A percentile compares a stretch with the other conserved stretches of the same genome.
phyloP scores from a whole-genome alignment of 208 protist genomes.

The Acanthamoeba sp. region DNA sequence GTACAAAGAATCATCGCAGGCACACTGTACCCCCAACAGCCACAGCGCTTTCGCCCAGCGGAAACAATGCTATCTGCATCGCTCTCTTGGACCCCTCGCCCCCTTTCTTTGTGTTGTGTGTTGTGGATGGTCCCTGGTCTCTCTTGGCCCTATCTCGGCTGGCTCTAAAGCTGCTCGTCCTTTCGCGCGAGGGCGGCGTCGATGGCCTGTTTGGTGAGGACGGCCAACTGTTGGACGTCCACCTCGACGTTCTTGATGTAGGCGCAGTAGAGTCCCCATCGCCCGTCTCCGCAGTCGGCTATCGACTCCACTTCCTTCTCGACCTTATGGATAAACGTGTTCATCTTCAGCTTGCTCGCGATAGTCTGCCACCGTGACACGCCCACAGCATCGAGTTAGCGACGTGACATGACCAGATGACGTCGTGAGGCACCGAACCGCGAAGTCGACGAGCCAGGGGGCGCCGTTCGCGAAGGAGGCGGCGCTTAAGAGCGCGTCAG shows the following conservation, averaged over 20 bases:
- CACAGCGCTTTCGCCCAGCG: too few species aligned
- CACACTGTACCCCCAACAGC: too few species aligned
- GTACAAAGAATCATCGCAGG: neutral
- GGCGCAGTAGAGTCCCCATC: conserved; percentile 43
- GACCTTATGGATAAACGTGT: neutral
- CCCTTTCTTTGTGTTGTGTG: too few species aligned
- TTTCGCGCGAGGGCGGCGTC: neutral
- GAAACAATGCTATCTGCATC: too few species aligned
- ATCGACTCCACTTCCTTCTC: neutral
- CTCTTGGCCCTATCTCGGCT: neutral
- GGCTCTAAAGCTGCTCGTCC: neutral
- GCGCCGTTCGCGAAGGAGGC: neutral
- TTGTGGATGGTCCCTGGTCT: neutral
- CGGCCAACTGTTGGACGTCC: neutral
- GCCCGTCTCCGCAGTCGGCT: neutral
- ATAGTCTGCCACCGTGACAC: neutral
- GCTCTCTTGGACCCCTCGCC: neutral
- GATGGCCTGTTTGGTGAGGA: neutral
- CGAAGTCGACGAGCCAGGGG: neutral
- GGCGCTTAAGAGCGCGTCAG: neutral
- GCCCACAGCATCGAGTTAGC: too few species aligned
- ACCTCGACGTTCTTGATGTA: conserved; percentile 43
- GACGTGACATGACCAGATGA: neutral
- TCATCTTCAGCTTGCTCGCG: conserved; percentile 18
- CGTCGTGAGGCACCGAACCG: neutral